phyloP scores from a whole-genome alignment of 2,329 filamentous ascomycete genomes.

The Hypoxylon sp. region DNA sequence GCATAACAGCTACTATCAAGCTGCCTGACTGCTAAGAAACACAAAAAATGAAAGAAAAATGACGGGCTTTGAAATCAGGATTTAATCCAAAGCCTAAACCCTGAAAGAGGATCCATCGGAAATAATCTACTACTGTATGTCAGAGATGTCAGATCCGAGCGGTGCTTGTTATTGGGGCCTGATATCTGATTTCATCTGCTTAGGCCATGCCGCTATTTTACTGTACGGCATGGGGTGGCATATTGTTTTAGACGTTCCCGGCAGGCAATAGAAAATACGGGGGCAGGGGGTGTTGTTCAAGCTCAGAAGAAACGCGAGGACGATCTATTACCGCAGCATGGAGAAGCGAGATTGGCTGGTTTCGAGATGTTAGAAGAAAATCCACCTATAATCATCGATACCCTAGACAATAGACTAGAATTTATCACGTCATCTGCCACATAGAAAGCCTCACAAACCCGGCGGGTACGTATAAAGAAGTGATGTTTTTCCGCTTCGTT shows the following conservation, averaged over 20 bases:
- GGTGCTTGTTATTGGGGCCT: conserved; percentile 8
- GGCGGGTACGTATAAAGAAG: conserved; percentile 1
- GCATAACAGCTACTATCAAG: no score
- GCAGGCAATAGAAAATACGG: neutral
- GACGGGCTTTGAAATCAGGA: conserved; percentile 8
- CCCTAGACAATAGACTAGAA: conserved; percentile 28
- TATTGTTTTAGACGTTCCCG: conserved; percentile 2
- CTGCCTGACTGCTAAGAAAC: neutral
- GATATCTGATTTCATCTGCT: conserved; percentile 4
- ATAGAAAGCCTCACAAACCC: conserved; percentile 17
- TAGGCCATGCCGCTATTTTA: conserved; percentile 7
- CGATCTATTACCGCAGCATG: neutral
- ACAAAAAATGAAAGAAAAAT: neutral
- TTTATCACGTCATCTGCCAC: conserved; percentile 33
- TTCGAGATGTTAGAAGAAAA: conserved; percentile 4
- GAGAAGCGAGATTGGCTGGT: conserved; percentile 11
- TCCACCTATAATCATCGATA: conserved; percentile 15
- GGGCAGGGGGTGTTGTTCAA: conserved; percentile 2
- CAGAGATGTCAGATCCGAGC: neutral
- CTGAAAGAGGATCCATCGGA: neutral
- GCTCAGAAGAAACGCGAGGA: neutral
- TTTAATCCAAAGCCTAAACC: neutral
- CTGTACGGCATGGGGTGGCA: conserved; percentile 33
- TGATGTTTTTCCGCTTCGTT: conserved; percentile 3
- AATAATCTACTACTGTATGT: neutral